phyloP scores from a whole-genome alignment of 139 green algal species.

The Volvox africanus region DNA sequence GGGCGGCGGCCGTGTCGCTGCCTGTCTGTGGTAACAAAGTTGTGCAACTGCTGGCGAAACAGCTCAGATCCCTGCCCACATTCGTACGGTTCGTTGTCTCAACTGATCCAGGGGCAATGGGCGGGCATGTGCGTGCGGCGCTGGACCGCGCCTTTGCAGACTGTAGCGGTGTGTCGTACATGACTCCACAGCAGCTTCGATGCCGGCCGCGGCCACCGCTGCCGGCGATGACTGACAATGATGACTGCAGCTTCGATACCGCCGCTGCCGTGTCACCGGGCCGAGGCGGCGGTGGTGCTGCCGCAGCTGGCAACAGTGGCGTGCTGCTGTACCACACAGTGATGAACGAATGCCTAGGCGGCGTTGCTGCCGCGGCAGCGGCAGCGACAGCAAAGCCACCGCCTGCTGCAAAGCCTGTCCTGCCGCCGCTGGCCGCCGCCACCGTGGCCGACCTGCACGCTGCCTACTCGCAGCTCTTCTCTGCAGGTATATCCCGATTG shows the following conservation, averaged over 20 bases:
- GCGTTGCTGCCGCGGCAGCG: not conserved
- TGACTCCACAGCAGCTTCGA: not conserved
- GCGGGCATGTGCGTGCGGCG: slow-evolving; percentile 1
- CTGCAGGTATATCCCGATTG: not conserved
- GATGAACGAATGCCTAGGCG: not conserved
- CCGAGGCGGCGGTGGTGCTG: no score
- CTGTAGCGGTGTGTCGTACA: not conserved
- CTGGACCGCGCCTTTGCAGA: slow-evolving; percentile 8
- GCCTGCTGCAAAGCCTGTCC: not conserved
- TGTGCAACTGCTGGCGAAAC: slow-evolving; percentile 18
- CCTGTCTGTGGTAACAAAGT: slow-evolving; percentile 46
- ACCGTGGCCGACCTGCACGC: not conserved
- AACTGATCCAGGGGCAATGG: slow-evolving; percentile 23
- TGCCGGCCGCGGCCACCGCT: not conserved
- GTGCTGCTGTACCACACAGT: slow-evolving; percentile 30
- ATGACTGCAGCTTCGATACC: not conserved
- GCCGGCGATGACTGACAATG: not conserved
- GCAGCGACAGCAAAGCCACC: not conserved
- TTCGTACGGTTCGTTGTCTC: slow-evolving; percentile 49
- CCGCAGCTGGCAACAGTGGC: not conserved
- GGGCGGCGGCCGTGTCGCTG: not conserved
- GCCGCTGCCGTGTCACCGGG: not conserved
- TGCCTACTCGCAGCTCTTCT: slow-evolving; percentile 3
- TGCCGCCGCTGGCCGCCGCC: not conserved
- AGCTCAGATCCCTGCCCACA: slow-evolving; percentile 1